Percentiles rank a stretch among this genome's conserved stretches.
Conservation (phyloP, 352 stramenopile genomes). For the Plasmopara viticola region DNA sequence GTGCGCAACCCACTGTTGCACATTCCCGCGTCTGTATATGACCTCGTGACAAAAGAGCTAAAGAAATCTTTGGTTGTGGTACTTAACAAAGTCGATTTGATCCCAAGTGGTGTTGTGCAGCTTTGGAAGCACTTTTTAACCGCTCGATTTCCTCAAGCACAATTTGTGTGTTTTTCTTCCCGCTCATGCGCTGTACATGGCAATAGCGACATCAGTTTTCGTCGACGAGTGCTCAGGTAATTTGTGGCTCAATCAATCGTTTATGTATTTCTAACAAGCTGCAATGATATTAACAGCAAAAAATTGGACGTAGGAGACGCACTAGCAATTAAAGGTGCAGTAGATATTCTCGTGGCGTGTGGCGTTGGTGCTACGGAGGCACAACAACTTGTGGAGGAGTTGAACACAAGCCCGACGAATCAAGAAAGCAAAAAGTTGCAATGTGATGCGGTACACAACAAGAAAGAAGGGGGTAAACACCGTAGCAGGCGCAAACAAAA, state of each 20-base stretch:
- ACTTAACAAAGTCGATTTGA: constrained; percentile 83
- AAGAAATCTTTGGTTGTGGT: constrained; percentile 77
- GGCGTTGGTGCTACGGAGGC: constrained; percentile 46
- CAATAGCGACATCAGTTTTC: constrained; percentile 55
- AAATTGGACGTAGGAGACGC: constrained; percentile 72
- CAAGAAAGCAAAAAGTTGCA: constrained; percentile 29
- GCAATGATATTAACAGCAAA: constrained; percentile 31
- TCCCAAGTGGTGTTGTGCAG: constrained; percentile 49
- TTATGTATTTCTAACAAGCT: background rate
- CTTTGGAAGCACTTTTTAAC: constrained; percentile 64
- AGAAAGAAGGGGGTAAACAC: constrained; percentile 37
- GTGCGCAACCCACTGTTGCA: constrained; percentile 78
- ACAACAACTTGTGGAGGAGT: constrained; percentile 52
- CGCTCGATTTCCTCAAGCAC: constrained; percentile 54
- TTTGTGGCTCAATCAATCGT: background rate
- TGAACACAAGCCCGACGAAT: constrained; percentile 39
- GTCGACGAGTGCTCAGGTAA: constrained; percentile 64
- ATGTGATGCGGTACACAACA: constrained; percentile 25
- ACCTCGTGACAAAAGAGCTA: constrained; percentile 65
- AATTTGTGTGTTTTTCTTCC: constrained; percentile 74
- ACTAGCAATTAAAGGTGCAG: constrained; percentile 53
- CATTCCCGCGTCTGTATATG: constrained; percentile 74
- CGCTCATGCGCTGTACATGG: constrained; percentile 66
- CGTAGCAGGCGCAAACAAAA: constrained; percentile 61
- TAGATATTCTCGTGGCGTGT: constrained; percentile 66